phyloP scores from a whole-genome alignment of 2,329 filamentous ascomycete species.

The Aspergillus tamarii region DNA sequence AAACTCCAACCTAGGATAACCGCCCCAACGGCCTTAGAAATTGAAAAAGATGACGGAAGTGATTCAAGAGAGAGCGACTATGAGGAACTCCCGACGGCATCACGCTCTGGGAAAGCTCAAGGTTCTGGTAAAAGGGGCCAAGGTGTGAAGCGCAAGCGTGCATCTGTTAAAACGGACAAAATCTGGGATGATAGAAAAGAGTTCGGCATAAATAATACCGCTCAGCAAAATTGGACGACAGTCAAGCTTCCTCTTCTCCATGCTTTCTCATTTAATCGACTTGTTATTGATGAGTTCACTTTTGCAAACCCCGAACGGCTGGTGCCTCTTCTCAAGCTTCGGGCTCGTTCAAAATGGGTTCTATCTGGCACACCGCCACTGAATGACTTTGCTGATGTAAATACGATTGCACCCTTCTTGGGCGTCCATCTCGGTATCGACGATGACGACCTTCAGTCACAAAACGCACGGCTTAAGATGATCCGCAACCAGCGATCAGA shows the following conservation, averaged over 20 bases:
- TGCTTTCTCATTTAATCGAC: conserved; percentile 62
- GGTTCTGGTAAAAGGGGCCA: not conserved
- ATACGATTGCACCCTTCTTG: conserved; percentile 61
- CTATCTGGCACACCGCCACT: conserved; percentile 66
- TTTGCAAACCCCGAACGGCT: conserved; percentile 53
- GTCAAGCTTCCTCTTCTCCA: conserved; percentile 53
- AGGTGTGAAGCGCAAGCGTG: conserved; percentile 15
- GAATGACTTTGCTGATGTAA: conserved; percentile 61
- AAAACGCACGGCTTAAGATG: conserved; percentile 49
- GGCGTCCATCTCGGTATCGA: conserved; percentile 59
- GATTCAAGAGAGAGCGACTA: conserved; percentile 12
- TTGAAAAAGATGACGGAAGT: not conserved
- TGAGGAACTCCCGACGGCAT: conserved; percentile 2
- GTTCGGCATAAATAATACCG: conserved; percentile 25
- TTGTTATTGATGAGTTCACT: conserved; percentile 68
- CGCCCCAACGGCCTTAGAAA: not conserved
- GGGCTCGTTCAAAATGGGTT: conserved; percentile 61
- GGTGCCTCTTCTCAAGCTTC: conserved; percentile 49
- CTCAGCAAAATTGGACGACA: conserved; percentile 24
- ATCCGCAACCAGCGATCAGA: conserved; percentile 34
- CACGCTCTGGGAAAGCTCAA: not conserved
- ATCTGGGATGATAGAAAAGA: conserved; percentile 25
- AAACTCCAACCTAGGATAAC: conserved; percentile 10
- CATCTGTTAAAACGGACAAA: not conserved
- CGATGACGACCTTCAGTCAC: conserved; percentile 51